Conservation (phyloP, 441 rosid species). For the Gossypium laxum region DNA sequence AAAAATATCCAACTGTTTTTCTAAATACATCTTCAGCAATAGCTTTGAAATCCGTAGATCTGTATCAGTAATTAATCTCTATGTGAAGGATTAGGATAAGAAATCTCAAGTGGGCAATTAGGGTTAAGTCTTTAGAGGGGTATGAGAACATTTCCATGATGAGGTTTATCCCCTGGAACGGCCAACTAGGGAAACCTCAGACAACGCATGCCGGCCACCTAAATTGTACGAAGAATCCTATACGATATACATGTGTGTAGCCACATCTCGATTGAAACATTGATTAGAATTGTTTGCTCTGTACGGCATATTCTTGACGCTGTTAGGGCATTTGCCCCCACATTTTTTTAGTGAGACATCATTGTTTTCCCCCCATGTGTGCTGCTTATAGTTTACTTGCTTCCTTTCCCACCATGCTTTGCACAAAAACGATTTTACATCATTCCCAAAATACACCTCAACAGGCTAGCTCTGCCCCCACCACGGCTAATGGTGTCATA, state of each 20-base stretch:
- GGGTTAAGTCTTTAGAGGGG: neutral
- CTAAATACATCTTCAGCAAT: neutral
- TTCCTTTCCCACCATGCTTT: neutral
- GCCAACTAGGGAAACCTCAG: neutral
- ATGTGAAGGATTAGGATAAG: neutral
- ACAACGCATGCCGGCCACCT: neutral
- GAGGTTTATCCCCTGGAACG: neutral
- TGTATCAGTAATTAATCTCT: neutral
- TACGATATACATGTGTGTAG: neutral
- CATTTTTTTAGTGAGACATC: conserved; percentile 3
- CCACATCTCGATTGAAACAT: neutral
- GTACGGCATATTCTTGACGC: neutral
- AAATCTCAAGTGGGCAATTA: neutral
- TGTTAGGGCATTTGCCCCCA: neutral
- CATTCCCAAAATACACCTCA: neutral
- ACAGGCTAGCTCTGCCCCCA: conserved; percentile 15
- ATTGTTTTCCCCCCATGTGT: conserved; percentile 6
- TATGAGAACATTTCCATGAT: neutral
- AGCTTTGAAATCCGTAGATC: neutral
- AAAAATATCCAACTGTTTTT: neutral
- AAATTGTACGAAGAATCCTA: conserved; percentile 5
- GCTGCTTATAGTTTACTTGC: neutral
- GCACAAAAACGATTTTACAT: conserved; percentile 8
- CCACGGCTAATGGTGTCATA: conserved; percentile 8
- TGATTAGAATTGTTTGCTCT: neutral